These are phyloP conservation scores for Barnettozyma pratensis DNA, from an alignment of 805 yeast genomes.

Conservation along the genomic window DNA sequence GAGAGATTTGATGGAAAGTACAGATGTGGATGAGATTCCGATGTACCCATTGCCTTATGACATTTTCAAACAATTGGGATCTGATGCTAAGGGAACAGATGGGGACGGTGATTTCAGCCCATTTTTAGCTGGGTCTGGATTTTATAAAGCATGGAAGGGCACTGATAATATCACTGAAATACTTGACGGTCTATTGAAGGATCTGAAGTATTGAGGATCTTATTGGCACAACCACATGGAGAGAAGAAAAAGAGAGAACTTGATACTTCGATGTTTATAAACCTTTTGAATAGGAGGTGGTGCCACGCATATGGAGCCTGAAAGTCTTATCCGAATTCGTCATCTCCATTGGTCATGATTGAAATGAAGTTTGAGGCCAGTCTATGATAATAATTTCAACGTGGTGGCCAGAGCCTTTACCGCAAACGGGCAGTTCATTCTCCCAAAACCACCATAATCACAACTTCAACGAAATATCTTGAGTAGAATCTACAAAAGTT, in stretches of 20 bases:
- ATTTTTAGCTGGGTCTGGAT: constrained; percentile 17
- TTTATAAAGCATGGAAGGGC: constrained; percentile 13
- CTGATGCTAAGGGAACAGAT: constrained; percentile 2
- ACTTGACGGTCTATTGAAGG: constrained; percentile 7
- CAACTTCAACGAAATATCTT: neutral
- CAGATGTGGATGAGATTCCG: constrained; percentile 11
- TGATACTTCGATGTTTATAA: no score
- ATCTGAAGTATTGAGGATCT: constrained; percentile 1
- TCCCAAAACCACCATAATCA: no score
- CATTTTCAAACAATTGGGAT: constrained; percentile 16
- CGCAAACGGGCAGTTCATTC: no score
- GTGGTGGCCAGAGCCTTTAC: no score
- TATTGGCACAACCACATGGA: no score
- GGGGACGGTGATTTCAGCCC: constrained; percentile 7
- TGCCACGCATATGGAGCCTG: no score
- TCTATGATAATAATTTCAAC: no score
- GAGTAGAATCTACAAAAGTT: constrained; percentile 4
- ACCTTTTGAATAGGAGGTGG: no score
- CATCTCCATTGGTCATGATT: no score
- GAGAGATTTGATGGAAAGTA: constrained; percentile 7
- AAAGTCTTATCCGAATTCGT: no score
- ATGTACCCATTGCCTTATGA: constrained; percentile 25
- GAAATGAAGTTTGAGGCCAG: no score
- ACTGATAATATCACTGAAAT: constrained; percentile 14
- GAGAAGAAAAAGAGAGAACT: no score